phyloP scores from a whole-genome alignment of 345 rosid species.

The Gossypioides kirkii region DNA sequence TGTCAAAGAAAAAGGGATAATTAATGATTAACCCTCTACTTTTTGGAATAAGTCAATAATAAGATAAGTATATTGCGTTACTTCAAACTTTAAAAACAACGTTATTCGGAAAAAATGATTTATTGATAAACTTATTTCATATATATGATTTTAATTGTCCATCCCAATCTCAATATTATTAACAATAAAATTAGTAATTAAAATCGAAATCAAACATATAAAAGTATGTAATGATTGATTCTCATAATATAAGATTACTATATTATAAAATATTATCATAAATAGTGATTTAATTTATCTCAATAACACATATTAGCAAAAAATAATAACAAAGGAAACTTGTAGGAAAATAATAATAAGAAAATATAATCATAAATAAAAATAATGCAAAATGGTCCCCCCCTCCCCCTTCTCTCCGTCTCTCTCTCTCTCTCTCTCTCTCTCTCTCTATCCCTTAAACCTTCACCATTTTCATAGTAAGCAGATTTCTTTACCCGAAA shows the following conservation, averaged over 20 bases:
- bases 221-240: no score
- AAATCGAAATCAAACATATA: no score
- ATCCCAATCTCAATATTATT: no score
- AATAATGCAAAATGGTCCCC: constrained; percentile 12
- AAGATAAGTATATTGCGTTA: no score
- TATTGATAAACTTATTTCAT: no score
- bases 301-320: no score
- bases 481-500: constrained; percentile 25
- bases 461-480: constrained; percentile 1
- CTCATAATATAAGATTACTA: no score
- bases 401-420: neutral
- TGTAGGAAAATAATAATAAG: neutral
- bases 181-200: no score
- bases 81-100: no score
- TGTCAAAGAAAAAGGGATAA: neutral
- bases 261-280: no score
- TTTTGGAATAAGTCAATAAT: neutral
- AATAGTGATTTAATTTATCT: no score
- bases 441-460: constrained; percentile 6
- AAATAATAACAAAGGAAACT: neutral
- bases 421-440: neutral
- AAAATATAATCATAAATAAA: neutral
- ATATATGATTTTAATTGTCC: fast-evolving
- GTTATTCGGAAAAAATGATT: no score
- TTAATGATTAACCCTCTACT: neutral